Base-by-base conservation (phyloP, 2,329 filamentous ascomycete genomes). In the Alternaria brassicicola region DNA sequence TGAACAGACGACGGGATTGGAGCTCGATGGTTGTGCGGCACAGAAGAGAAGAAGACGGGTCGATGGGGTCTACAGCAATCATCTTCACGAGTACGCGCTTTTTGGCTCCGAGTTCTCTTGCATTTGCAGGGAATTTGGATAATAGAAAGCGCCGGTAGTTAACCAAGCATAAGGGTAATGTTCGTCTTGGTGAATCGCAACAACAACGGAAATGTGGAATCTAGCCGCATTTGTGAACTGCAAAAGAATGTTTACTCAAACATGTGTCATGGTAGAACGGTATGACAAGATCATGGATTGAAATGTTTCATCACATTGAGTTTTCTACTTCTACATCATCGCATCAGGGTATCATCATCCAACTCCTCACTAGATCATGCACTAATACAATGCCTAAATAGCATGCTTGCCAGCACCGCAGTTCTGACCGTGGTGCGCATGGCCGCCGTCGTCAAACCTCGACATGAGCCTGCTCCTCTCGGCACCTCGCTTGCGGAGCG, bases 401-500 rank as follows among this genome's bases (percentile, higher is more conserved):
- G 60, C 19, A 21, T 67, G 59, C 49, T 71, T 66, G 6, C 68
- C 68, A 17, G 55, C 39, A 13, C 68, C 67, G 46, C 68, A 71
- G 49, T 64, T 59, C 59, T 69, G 67, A 3, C 65, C 68, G 38
- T 66, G 61, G 58, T 75, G 73, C 25, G 59, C 62, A 59, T 73
- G 71, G 9, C 68, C 68, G 4, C 65, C 68, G 39, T 64, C 48
- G n/a, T 70, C 72, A 45, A 72, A 69, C 19, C 71, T 55, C 21
- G 62, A 62, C 38, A 66, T 54, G 33, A 66, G 62, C 19, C 71
- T 59, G 7, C 62, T 52, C 26, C 47, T 55, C 56, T 75, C 71
- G 1, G 73, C 73, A 42, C 60, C 64, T 60, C 74, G 69, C 70
- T 71, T 76, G 50, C 70, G 57, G 6, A 69, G 51, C 13, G 68